Conservation (phyloP, 345 rosid genomes). For the Luvunga scandens region DNA sequence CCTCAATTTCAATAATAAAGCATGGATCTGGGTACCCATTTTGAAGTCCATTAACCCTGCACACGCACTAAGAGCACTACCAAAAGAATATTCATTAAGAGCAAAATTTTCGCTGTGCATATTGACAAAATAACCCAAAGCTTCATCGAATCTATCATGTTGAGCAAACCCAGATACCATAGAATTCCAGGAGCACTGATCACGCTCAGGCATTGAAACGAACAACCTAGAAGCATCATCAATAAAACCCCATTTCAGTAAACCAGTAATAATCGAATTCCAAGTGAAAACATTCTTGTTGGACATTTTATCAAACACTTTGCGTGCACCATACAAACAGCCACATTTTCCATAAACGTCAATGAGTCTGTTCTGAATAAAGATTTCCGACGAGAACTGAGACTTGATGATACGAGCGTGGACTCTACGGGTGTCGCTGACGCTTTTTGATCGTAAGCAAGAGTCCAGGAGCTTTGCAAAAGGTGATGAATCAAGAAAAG, state of each 20-base stretch:
- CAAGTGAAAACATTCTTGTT: slow-evolving; percentile 60
- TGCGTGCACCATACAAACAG: slow-evolving; percentile 44
- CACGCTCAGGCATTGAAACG: slow-evolving; percentile 49
- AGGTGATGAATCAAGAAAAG: slow-evolving; percentile 48
- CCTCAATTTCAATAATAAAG: slow-evolving; percentile 50
- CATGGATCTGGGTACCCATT: slow-evolving; percentile 70
- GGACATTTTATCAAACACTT: slow-evolving; percentile 70
- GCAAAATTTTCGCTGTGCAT: slow-evolving; percentile 58
- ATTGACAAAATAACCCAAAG: slow-evolving; percentile 45
- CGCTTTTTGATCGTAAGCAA: slow-evolving; percentile 46
- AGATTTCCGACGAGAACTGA: slow-evolving; percentile 43
- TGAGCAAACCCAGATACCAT: slow-evolving; percentile 74
- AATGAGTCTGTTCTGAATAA: slow-evolving; percentile 65
- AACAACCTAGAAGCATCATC: slow-evolving; percentile 56
- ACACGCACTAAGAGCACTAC: slow-evolving; percentile 74
- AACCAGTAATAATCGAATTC: slow-evolving; percentile 55
- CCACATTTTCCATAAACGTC: slow-evolving; percentile 66
- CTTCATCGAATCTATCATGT: slow-evolving; percentile 57
- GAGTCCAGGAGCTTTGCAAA: slow-evolving; percentile 66
- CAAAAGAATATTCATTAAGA: slow-evolving; percentile 59
- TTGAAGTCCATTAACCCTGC: slow-evolving; percentile 43
- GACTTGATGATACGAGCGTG: slow-evolving; percentile 65
- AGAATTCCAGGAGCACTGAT: slow-evolving; percentile 84
- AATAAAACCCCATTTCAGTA: slow-evolving; percentile 48
- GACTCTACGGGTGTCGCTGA: slow-evolving; percentile 35